Evolutionary conservation across 306 rosid genomes (phyloP), one percentile per base, ranked within the genome.

Genomic region (Myrica gale): DNA sequence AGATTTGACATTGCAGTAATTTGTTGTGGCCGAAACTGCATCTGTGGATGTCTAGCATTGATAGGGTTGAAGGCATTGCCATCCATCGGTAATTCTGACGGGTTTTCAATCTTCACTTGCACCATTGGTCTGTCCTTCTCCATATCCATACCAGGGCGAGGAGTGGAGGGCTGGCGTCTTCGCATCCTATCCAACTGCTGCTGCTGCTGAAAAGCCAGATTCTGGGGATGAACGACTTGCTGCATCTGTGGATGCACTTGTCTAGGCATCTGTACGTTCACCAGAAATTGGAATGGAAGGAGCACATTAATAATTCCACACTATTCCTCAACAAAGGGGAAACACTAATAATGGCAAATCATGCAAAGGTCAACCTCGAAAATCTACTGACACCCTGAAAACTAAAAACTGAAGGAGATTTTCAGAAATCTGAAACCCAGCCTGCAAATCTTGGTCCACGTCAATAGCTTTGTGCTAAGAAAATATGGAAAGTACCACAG

Each of bases 11-110:
- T 78, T 71, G 90, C 91, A 77, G 96, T 90, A 74, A 86, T 56
- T 78, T 90, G 96, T 79, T 85, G 97, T 76, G 89, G 96, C 88
- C 93, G 90, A 43, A 86, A 77, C 85, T 92, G 98, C 88, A 90
- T 74, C 80, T 88, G 97, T 12, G 88, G 81, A 67, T 89, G 87
- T 77, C 93, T 87, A 39, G 82, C 72, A 79, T 79, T 86, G 71
- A 86, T 80, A 71, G 77, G 32, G 84, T 81, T 84, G 77, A 85
- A 90, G 81, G 91, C 55, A 75, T 80, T 88, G 51, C 79, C 37
- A 71, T 95, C 98, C 77, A 82, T 26, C 17, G 96, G 87, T 45
- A 88, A 55, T 51, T 95, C 97, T 76, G 97, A 56, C 53, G 84
- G 79, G 57, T 83, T 83, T 83, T 95, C 98, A 77, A 92, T 19